A percentile compares a stretch with the other conserved stretches of the same genome.
Evolutionary conservation across 2,329 filamentous ascomycete genomes (phyloP).

Genomic region (Phyllosticta paracitricarpa): DNA sequence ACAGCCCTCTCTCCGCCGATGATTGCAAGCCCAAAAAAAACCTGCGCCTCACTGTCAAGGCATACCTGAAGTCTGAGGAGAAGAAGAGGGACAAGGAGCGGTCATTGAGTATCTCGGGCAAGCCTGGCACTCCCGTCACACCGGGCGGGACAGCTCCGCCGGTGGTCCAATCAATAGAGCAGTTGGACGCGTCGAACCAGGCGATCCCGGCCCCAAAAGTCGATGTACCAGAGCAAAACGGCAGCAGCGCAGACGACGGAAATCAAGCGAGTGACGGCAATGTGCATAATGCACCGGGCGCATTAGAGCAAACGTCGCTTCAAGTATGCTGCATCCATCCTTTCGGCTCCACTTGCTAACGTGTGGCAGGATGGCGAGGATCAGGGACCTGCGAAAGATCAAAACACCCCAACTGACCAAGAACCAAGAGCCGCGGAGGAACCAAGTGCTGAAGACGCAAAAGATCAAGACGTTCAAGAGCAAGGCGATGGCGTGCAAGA

Average conservation of each 20-base stretch:
- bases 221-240: neutral
- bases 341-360: neutral
- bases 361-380: neutral
- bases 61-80: conserved; percentile 82
- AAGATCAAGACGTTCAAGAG: conserved; percentile 11
- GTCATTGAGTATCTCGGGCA: conserved; percentile 13
- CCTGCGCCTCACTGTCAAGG: conserved; percentile 82
- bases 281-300: neutral
- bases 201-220: neutral
- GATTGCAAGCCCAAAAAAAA: conserved; percentile 84
- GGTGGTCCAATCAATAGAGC: conserved; percentile 7
- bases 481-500: conserved; percentile 12
- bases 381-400: neutral
- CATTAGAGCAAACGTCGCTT: neutral
- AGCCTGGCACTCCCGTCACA: conserved; percentile 3
- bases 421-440: neutral
- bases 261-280: neutral
- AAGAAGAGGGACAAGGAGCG: conserved; percentile 64
- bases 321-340: neutral
- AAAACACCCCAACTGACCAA: neutral
- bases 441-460: neutral
- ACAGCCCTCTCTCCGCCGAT: conserved; percentile 74
- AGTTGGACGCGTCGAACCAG: conserved; percentile 1
- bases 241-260: neutral
- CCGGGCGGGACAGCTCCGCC: neutral